A percentile compares a stretch with the other conserved stretches of the same genome.
These are phyloP conservation scores for Podospora anserina DNA, from an alignment of 495 filamentous ascomycete species.

Conservation along the genomic window DNA sequence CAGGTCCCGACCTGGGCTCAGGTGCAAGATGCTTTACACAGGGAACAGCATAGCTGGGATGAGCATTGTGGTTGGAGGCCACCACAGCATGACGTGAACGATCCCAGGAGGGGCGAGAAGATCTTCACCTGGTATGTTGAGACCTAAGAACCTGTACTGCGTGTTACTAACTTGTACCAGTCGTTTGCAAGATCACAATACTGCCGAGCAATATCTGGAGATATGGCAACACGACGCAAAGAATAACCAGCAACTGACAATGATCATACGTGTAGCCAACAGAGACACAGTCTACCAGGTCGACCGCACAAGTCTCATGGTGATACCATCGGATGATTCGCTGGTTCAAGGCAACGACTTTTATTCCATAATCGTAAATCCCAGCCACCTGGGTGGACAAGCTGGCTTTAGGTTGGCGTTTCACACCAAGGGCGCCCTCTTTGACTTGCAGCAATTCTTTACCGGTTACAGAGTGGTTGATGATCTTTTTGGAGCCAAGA, in stretches of 20 bases:
- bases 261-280: background rate
- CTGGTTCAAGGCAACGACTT: background rate
- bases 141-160: too few species aligned
- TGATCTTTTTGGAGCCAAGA: constrained; percentile 13
- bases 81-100: background rate
- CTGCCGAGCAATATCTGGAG: constrained; percentile 7
- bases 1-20: background rate
- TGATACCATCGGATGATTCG: constrained; percentile 1
- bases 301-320: constrained; percentile 1
- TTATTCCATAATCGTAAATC: background rate
- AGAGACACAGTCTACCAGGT: constrained; percentile 8
- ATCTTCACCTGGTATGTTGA: constrained; percentile 9
- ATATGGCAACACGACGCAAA: background rate
- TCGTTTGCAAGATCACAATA: constrained; percentile 1
- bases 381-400: background rate
- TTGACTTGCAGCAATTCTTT: constrained; percentile 21
- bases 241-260: constrained; percentile 3
- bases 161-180: background rate
- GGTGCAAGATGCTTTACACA: background rate
- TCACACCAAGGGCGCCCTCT: constrained; percentile 11
- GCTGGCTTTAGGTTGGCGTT: constrained; percentile 11
- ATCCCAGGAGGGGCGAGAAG: constrained; percentile 9
- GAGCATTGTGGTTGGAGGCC: constrained; percentile 1
- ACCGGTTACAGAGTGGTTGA: constrained; percentile 26
- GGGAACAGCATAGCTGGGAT: constrained; percentile 6